Conservation (phyloP, 129 eudicot genomes). For the Kitagawia praeruptora region DNA sequence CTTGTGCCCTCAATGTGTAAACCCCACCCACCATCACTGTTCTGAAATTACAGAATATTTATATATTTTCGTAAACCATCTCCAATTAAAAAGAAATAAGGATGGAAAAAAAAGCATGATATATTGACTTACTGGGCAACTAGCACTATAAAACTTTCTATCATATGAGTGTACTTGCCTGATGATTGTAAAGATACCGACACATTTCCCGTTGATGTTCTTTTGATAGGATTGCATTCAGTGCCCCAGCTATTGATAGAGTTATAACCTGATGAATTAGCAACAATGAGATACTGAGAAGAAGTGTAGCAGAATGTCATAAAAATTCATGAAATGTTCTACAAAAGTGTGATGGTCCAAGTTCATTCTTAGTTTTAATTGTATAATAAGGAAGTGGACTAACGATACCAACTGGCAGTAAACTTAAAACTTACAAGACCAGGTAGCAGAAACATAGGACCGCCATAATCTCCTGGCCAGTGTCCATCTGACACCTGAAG, state of each 20-base stretch:
- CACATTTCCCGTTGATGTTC: slow-evolving; percentile 82
- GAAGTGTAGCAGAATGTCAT: not conserved
- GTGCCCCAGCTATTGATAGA: slow-evolving; percentile 71
- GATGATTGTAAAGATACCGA: slow-evolving; percentile 93
- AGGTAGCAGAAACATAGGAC: slow-evolving; percentile 91
- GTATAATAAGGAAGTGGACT: not conserved
- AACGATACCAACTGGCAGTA: not conserved
- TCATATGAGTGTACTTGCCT: slow-evolving; percentile 41
- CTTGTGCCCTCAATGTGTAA: slow-evolving; percentile 95
- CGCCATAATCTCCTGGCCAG: slow-evolving; percentile 97
- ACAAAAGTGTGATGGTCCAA: not conserved
- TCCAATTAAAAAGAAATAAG: not conserved
- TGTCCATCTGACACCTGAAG: slow-evolving; percentile 94
- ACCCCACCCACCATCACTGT: slow-evolving; percentile 98
- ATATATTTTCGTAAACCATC: not conserved
- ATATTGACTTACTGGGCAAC: slow-evolving; percentile 2
- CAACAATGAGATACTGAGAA: not conserved
- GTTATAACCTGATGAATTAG: slow-evolving; percentile 46
- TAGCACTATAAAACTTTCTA: not conserved
- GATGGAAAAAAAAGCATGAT: slow-evolving; percentile 4
- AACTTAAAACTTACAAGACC: slow-evolving; percentile 57
- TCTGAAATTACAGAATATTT: slow-evolving; percentile 39
- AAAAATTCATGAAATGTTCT: not conserved
- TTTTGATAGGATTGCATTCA: slow-evolving; percentile 75
- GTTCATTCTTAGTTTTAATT: not conserved